Evolutionary conservation across 2,329 filamentous ascomycete species (phyloP), one percentile per base, ranked within the genome.

Genomic region (Westerdykella ornata): DNA sequence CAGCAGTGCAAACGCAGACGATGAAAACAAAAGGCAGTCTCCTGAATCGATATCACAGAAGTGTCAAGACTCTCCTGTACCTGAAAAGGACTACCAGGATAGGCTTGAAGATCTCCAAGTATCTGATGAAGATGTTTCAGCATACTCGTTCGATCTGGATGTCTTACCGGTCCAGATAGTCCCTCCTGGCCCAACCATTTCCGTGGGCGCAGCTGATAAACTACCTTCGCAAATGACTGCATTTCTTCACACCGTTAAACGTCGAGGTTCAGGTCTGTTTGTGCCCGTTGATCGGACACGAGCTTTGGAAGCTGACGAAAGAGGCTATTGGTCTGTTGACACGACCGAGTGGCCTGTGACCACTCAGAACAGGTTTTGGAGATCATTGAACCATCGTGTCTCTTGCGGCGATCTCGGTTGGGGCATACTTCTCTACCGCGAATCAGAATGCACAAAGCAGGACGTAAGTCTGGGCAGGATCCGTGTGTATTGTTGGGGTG

Each of bases 401-500:
- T 68, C 68, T 5, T 70, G 69, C 18, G 80, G 80, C 0, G 67
- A 71, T 16, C 75, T 77, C 0, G 84, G 84, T 3, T 88, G 84
- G 83, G 80, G 81, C 3, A 72, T 84, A 1, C 80, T 76, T 68
- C 80, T 65, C 35, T 48, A 54, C 64, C 68, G 74, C 47, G 60
- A 62, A 6, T 35, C 49, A 14, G 26, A 16, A 9, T 30, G 14
- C 7, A 14, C 16, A 3, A 9, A 33, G n/a, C n/a, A 17, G 16
- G 5, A 13, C 13, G 12, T 12, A 5, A 32, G 12, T 33, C 47
- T 67, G 9, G 67, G 71, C 42, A 62, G 50, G 1, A 60, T 94
- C 2, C 75, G 80, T 26, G 62, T 90, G 1, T 92, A 85, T 59
- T 86, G 85, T 56, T 95, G 85, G 82, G 88, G 85, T 0, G 76